These are phyloP conservation scores for Eutrema heterophyllum DNA, from an alignment of 345 rosid species.

Conservation along the genomic window DNA sequence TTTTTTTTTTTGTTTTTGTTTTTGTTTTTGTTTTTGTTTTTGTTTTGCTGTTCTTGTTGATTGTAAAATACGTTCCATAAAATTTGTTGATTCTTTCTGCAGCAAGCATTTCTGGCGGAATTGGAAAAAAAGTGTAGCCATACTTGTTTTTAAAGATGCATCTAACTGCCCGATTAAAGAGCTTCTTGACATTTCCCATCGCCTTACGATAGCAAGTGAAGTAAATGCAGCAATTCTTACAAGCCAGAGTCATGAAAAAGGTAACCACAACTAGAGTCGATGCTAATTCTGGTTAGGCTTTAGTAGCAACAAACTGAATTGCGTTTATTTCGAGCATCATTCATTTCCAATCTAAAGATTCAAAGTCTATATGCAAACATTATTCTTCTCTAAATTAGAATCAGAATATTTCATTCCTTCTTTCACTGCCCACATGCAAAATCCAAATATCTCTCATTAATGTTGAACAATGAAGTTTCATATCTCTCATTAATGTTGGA, in stretches of 20 bases:
- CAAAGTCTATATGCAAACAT: too few relatives aligned
- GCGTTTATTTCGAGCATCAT: neutral
- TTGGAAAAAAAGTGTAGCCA: conserved; percentile 87
- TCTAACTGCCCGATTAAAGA: conserved; percentile 84
- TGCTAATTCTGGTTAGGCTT: neutral
- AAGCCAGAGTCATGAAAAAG: conserved; percentile 97
- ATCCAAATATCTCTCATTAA: too few relatives aligned
- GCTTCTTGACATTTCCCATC: conserved; percentile 85
- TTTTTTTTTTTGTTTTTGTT: too few relatives aligned
- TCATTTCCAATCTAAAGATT: neutral
- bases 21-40: too few relatives aligned
- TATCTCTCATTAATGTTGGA: neutral
- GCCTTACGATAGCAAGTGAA: conserved; percentile 91
- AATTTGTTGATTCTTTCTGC: conserved; percentile 9
- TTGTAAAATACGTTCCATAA: neutral
- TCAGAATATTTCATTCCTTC: neutral
- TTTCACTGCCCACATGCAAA: neutral
- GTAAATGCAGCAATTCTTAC: conserved; percentile 97
- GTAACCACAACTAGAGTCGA: too few relatives aligned
- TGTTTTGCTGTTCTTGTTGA: neutral
- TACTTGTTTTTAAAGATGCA: conserved; percentile 88
- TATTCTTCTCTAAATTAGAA: too few relatives aligned
- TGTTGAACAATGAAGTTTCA: neutral
- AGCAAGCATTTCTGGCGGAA: conserved; percentile 90
- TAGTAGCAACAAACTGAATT: neutral